Conservation (phyloP, 2,329 filamentous ascomycete genomes). For the Fusarium illudens region DNA sequence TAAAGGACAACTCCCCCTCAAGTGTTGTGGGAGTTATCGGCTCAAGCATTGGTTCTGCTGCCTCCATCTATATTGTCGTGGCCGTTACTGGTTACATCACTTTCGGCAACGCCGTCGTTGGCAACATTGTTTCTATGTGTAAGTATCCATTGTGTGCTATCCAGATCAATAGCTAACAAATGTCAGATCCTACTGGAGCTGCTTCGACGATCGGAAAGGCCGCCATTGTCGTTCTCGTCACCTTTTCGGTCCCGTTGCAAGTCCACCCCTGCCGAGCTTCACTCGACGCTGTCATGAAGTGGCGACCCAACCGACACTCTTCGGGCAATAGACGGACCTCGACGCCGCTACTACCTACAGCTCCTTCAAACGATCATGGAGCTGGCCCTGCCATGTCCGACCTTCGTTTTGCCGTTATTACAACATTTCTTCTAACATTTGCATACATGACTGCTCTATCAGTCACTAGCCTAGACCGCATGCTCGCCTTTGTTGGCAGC, state of each 20-base stretch:
- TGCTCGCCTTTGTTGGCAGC: conserved; percentile 93
- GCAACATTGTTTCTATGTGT: conserved; percentile 96
- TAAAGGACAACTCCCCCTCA: conserved; percentile 80
- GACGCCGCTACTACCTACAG: conserved; percentile 53
- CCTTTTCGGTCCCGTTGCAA: conserved; percentile 95
- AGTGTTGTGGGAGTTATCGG: conserved; percentile 80
- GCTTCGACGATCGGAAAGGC: conserved; percentile 92
- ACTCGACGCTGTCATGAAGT: conserved; percentile 91
- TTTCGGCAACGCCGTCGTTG: conserved; percentile 87
- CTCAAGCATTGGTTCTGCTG: conserved; percentile 88
- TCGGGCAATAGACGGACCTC: conserved; percentile 49
- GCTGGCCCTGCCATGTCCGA: conserved; percentile 77
- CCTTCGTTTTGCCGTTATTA: conserved; percentile 86
- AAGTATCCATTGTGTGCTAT: conserved; percentile 48
- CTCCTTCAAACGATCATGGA: conserved; percentile 58
- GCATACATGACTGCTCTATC: conserved; percentile 92
- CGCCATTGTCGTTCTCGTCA: conserved; percentile 93
- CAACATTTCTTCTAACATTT: conserved; percentile 82
- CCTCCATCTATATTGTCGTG: conserved; percentile 85
- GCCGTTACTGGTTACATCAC: conserved; percentile 96
- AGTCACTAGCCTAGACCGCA: conserved; percentile 86
- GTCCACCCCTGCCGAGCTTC: conserved; percentile 97
- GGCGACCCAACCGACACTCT: conserved; percentile 72
- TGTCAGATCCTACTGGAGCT: conserved; percentile 56
- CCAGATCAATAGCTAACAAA: conserved; percentile 29